Evolutionary conservation across 2,329 filamentous ascomycete species (phyloP).

Genomic region (Didymosphaeria variabile): DNA sequence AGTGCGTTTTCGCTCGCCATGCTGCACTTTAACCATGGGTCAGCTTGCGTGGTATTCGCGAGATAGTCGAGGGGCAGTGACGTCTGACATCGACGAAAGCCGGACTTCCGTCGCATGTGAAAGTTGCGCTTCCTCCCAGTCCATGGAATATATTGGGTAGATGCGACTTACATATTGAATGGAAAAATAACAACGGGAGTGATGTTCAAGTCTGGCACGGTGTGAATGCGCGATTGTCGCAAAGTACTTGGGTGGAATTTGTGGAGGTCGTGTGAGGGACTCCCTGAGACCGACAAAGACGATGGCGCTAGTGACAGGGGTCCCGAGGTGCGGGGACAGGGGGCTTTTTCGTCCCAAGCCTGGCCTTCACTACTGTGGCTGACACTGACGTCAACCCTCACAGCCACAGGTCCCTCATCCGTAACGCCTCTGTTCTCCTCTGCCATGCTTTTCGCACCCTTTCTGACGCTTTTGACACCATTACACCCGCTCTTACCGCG

Average conservation of each 20-base stretch:
- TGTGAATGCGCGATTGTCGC: background rate
- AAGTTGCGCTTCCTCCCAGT: constrained; percentile 1
- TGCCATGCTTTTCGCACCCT: background rate
- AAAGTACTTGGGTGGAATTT: background rate
- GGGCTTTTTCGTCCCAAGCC: too few species aligned
- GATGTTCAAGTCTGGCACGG: background rate
- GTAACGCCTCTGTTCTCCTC: background rate
- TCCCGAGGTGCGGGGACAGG: too few species aligned
- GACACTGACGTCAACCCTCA: constrained; percentile 9
- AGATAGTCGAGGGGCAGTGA: background rate
- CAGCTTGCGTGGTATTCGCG: constrained; percentile 10
- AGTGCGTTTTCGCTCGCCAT: constrained; percentile 25
- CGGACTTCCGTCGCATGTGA: constrained; percentile 14
- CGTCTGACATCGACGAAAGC: background rate
- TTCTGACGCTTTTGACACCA: background rate
- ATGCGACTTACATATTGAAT: background rate
- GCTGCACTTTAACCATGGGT: constrained; percentile 7
- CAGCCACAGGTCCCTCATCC: background rate
- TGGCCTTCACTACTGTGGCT: too few species aligned
- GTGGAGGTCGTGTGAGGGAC: constrained; percentile 10
- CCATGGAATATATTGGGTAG: background rate
- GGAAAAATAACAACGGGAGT: background rate
- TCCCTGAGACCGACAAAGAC: too few species aligned
- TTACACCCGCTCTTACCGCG: background rate
- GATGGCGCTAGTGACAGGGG: too few species aligned